Percentiles rank a stretch among this genome's conserved stretches.
These are phyloP conservation scores for Lichtheimia ornata DNA, from an alignment of 371 early-diverging fungal genomes.

Conservation along the genomic window DNA sequence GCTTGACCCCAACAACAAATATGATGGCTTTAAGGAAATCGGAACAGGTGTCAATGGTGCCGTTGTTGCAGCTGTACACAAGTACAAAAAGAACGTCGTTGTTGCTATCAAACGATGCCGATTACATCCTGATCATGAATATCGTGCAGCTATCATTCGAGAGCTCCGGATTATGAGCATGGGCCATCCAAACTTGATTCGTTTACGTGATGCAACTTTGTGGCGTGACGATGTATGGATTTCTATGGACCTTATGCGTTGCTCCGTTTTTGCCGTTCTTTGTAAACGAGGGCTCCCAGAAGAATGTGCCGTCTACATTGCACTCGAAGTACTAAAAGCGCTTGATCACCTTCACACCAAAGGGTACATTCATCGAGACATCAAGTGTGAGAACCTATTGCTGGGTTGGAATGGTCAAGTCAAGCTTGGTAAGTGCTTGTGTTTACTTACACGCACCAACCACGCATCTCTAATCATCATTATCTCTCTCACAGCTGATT, in stretches of 20 bases:
- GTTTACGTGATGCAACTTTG: slow-evolving; percentile 40
- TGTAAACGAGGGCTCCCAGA: slow-evolving; percentile 49
- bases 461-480: neutral
- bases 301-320: slow-evolving; percentile 40
- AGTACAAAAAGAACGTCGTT: slow-evolving; percentile 28
- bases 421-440: slow-evolving; percentile 35
- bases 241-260: slow-evolving; percentile 49
- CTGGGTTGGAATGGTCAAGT: slow-evolving; percentile 50
- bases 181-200: slow-evolving; percentile 45
- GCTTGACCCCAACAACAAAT: slow-evolving; percentile 37
- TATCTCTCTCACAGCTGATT: slow-evolving; percentile 35
- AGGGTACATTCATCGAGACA: slow-evolving; percentile 51
- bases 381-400: slow-evolving; percentile 54
- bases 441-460: slow-evolving; percentile 10
- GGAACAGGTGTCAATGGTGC: slow-evolving; percentile 55
- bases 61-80: slow-evolving; percentile 37
- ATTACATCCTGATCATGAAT: slow-evolving; percentile 46
- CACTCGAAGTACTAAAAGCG: slow-evolving; percentile 43
- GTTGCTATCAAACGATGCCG: slow-evolving; percentile 52
- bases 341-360: slow-evolving; percentile 41
- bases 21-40: slow-evolving; percentile 39
- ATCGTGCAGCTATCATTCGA: slow-evolving; percentile 44
- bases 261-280: slow-evolving; percentile 48
- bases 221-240: slow-evolving; percentile 49
- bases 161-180: slow-evolving; percentile 50